Evolutionary conservation across 73 alveolate species (phyloP), one percentile per base, ranked within the genome.

Genomic region (Breviolum minutum): DNA sequence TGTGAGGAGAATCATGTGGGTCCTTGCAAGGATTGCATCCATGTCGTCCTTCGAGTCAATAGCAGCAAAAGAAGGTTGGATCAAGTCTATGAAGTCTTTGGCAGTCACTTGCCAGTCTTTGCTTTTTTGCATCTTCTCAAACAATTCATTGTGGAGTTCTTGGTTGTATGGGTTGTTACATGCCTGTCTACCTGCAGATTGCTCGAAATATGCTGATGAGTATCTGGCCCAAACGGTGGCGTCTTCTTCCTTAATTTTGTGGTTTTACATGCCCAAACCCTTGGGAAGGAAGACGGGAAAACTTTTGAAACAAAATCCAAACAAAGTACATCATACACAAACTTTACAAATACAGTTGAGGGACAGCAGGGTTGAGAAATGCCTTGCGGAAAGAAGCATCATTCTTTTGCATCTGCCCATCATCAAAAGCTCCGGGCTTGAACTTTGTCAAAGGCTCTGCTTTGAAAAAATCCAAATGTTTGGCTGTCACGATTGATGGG

Each of bases 401-500:
- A n/a, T 16, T 90, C n/a, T 62, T 48, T 20, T 70, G 97, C 64
- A 90, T 54, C 81, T 63, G 79, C 2, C 96, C 96, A 70, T 89
- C 96, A 19, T 90, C 87, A 29, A 70, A 90, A 63, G 71, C 83
- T 6, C 87, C 96, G 29, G 96, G 96, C 76, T 90, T 90, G 63
- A 26, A 90, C 96, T 90, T 90, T 27, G 96, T 70, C 60, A 90
- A 8, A 22, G 96, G 96, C 64, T 90, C 96, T 0, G 96, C 79
- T 63, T 90, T 90, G 96, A 90, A 90, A 12, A 69, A 90, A 22
- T 90, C 96, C 87, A 90, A 29, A 26, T 90, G 96, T 22, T 90
- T 90, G n/a, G 77, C 96, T 8, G 96, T 90, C 30, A 90, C 74
- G 40, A 90, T 90, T 61, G 96, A 90, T 7, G 96, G 96, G 24